phyloP scores from a whole-genome alignment of 257 asterid genomes.

The Salvia hispanica region DNA sequence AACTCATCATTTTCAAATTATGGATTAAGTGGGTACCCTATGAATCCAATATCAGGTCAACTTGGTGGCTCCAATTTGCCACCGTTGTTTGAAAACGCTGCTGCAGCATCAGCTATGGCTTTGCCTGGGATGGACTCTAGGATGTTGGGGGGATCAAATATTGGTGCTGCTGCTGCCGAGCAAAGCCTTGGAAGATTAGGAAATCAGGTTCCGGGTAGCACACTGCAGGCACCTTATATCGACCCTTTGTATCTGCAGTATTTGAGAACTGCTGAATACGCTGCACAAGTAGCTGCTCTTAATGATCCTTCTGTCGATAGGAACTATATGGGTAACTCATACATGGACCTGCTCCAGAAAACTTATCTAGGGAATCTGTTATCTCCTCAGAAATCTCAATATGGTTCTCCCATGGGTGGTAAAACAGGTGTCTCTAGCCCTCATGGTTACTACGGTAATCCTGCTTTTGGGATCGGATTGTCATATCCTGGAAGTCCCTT shows the following conservation, averaged over 20 bases:
- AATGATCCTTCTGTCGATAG: constrained; percentile 71
- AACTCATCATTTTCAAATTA: constrained; percentile 64
- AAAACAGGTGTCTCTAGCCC: constrained; percentile 60
- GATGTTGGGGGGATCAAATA: constrained; percentile 68
- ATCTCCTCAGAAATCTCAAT: constrained; percentile 82
- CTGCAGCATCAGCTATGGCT: constrained; percentile 83
- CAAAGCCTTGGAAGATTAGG: constrained; percentile 64
- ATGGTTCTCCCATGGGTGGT: constrained; percentile 60
- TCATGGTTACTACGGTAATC: constrained; percentile 83
- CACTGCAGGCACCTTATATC: constrained; percentile 53
- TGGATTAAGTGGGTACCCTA: constrained; percentile 70
- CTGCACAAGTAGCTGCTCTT: constrained; percentile 74
- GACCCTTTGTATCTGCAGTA: constrained; percentile 90
- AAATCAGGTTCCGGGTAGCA: constrained; percentile 61
- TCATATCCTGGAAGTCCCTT: constrained; percentile 86
- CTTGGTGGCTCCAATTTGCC: constrained; percentile 74
- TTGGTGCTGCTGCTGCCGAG: constrained; percentile 57
- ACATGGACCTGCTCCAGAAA: constrained; percentile 84
- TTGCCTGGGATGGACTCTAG: constrained; percentile 83
- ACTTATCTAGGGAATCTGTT: constrained; percentile 70
- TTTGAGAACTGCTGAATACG: constrained; percentile 75
- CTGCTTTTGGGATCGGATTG: constrained; percentile 68
- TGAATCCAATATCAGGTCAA: constrained; percentile 73
- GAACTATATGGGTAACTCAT: constrained; percentile 67
- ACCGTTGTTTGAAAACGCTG: constrained; percentile 95